Percentiles rank a stretch among this genome's conserved stretches.
phyloP scores from a whole-genome alignment of 371 early-diverging fungal species.

The Basidiobolus meristosporus region DNA sequence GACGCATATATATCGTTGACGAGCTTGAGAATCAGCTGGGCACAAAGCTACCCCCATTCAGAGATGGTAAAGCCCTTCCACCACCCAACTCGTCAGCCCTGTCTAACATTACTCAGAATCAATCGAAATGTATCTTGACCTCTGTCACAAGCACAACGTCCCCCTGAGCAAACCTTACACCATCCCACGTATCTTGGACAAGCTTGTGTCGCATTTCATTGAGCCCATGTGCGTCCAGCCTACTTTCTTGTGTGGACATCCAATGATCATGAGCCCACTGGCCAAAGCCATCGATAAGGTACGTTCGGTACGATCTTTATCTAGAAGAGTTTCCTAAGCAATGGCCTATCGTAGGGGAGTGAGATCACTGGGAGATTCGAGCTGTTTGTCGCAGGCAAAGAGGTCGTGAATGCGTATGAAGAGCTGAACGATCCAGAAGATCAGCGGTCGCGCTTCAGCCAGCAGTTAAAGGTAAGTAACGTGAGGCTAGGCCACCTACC shows the following conservation, averaged over 20 bases:
- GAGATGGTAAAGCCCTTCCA: constrained; percentile 3
- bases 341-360: not conserved
- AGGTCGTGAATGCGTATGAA: constrained; percentile 96
- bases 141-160: constrained; percentile 83
- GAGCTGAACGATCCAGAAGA: constrained; percentile 98
- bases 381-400: constrained; percentile 98
- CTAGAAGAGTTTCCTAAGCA: not conserved
- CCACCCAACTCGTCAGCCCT: constrained; percentile 66
- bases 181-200: constrained; percentile 86
- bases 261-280: constrained; percentile 97
- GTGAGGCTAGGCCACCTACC: not conserved
- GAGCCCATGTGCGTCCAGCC: constrained; percentile 93
- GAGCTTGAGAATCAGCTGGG: constrained; percentile 83
- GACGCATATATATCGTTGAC: constrained; percentile 83
- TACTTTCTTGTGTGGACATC: constrained; percentile 96
- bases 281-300: constrained; percentile 49
- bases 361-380: constrained; percentile 84
- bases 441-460: constrained; percentile 91
- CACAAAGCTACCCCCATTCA: constrained; percentile 79
- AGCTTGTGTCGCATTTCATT: constrained; percentile 92
- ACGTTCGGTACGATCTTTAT: not conserved
- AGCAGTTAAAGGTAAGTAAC: constrained; percentile 41
- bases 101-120: constrained; percentile 14
- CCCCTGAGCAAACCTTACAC: constrained; percentile 93
- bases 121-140: constrained; percentile 76